A percentile compares a stretch with the other conserved stretches of the same genome.
phyloP scores from a whole-genome alignment of 108 stramenopile species.

The Skeletonema grethae region DNA sequence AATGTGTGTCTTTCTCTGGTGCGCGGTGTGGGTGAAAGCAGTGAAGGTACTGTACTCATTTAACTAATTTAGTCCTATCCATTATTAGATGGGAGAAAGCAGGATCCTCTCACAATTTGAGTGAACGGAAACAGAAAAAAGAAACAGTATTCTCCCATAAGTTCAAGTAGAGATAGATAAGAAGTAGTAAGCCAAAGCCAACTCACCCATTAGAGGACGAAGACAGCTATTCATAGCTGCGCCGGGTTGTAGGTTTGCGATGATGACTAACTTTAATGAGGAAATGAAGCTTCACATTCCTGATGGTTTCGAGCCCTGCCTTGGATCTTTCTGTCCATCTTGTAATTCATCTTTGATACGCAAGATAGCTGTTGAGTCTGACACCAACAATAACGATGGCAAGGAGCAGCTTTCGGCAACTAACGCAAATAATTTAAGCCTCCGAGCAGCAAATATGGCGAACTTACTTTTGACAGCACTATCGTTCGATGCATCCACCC shows the following conservation, averaged over 20 bases:
- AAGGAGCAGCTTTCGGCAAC: background rate
- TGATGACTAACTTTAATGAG: background rate
- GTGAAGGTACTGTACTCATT: too few relatives aligned
- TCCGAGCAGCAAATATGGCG: constrained; percentile 22
- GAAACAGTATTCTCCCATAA: too few relatives aligned
- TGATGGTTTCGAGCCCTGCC: constrained; percentile 18
- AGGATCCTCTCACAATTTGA: too few relatives aligned
- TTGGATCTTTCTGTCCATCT: constrained; percentile 18
- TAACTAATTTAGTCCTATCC: too few relatives aligned
- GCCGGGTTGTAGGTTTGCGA: background rate
- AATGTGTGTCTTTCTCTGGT: too few relatives aligned
- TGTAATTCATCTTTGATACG: constrained; percentile 24
- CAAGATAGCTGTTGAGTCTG: constrained; percentile 13
- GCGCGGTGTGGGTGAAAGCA: too few relatives aligned
- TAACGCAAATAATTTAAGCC: background rate
- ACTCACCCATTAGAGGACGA: too few relatives aligned
- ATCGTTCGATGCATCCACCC: constrained; percentile 27
- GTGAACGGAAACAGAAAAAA: too few relatives aligned
- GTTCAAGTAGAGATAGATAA: too few relatives aligned
- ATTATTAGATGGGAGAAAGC: too few relatives aligned
- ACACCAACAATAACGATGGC: background rate
- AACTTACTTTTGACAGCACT: constrained; percentile 32
- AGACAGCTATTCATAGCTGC: background rate
- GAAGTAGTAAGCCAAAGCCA: too few relatives aligned
- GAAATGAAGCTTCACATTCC: background rate